These are phyloP conservation scores for Acacia confusa DNA, from an alignment of 306 rosid genomes.

Conservation along the genomic window DNA sequence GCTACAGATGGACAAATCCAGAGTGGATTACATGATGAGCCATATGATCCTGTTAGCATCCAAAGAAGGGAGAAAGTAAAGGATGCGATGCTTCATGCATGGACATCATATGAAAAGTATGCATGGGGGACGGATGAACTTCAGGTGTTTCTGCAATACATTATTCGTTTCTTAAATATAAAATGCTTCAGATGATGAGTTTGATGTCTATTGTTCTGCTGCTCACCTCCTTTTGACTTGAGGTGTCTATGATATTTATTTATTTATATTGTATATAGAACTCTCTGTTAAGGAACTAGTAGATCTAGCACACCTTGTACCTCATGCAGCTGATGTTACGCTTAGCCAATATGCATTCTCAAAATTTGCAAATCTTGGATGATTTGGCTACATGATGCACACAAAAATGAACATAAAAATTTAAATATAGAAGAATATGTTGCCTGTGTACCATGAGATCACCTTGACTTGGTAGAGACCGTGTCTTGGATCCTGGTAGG, in stretches of 20 bases:
- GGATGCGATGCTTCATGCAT: conserved; percentile 71
- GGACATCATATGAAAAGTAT: conserved; percentile 63
- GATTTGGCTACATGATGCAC: neutral
- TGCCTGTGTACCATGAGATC: neutral
- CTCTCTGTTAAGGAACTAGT: conserved; percentile 13
- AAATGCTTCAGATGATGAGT: conserved; percentile 20
- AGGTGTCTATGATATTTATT: neutral
- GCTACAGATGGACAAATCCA: conserved; percentile 19
- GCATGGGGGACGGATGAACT: conserved; percentile 79
- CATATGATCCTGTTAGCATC: conserved; percentile 38
- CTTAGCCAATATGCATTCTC: neutral
- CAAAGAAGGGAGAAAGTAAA: conserved; percentile 49
- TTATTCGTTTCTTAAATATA: neutral
- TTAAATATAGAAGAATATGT: neutral
- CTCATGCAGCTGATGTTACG: neutral
- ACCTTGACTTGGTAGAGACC: neutral
- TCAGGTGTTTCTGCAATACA: conserved; percentile 43
- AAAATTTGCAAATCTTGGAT: neutral
- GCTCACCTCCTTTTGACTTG: conserved; percentile 11
- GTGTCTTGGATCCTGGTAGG: neutral
- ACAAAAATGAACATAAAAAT: neutral
- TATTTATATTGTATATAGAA: neutral
- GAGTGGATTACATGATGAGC: conserved; percentile 26
- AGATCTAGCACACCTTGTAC: neutral
- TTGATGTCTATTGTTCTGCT: conserved; percentile 8